Conservation (phyloP, 805 yeast genomes). For the Myxozyma udenii region DNA sequence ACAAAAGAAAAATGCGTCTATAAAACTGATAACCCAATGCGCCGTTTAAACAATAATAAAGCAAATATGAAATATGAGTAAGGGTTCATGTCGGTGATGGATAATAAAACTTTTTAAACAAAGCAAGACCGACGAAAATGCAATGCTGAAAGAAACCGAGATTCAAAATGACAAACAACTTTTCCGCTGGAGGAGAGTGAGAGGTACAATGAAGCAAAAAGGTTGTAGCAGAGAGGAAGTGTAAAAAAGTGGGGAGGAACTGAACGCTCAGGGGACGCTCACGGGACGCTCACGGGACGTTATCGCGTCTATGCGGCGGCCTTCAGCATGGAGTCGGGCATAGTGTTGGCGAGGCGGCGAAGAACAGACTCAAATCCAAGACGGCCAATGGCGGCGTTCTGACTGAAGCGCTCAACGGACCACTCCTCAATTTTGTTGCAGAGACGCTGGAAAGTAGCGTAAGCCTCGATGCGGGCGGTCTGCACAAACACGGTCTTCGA, state of each 20-base stretch:
- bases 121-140: neutral
- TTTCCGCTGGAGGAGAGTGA: too few relatives aligned
- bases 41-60: neutral
- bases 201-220: too few relatives aligned
- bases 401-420: slow-evolving; percentile 83
- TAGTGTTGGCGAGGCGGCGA: slow-evolving; percentile 35
- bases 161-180: neutral
- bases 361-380: slow-evolving; percentile 82
- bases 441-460: slow-evolving; percentile 62
- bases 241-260: too few relatives aligned
- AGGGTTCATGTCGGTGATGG: too few relatives aligned
- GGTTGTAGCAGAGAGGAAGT: too few relatives aligned
- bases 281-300: too few relatives aligned
- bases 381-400: slow-evolving; percentile 80
- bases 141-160: neutral
- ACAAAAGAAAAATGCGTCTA: neutral
- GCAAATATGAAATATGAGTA: too few relatives aligned
- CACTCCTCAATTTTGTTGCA: slow-evolving; percentile 88
- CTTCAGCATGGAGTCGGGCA: slow-evolving; percentile 25
- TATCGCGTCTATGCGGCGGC: neutral
- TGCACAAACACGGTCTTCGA: slow-evolving; percentile 57
- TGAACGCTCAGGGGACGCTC: too few relatives aligned
- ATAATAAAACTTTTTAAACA: too few relatives aligned
- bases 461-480: slow-evolving; percentile 85
- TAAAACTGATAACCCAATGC: neutral